Conservation (phyloP, 495 filamentous ascomycete genomes). For the Clohesyomyces aquaticus region DNA sequence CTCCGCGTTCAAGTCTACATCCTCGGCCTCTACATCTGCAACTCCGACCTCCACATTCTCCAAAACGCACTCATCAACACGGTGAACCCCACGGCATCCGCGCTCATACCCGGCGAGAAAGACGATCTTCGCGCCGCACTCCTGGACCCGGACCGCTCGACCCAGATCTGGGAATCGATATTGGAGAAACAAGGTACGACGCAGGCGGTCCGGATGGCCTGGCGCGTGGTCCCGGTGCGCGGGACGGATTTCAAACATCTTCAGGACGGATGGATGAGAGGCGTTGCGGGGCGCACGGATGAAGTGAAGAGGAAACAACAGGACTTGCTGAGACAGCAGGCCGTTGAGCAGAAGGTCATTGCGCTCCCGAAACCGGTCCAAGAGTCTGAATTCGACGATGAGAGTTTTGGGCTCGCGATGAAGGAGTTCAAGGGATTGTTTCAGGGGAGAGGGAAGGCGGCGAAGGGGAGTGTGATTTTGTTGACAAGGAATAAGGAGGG, state of each 20-base stretch:
- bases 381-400: constrained; percentile 43
- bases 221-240: constrained; percentile 79
- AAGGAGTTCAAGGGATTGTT: constrained; percentile 77
- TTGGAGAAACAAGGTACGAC: constrained; percentile 55
- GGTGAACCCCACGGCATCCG: constrained; percentile 64
- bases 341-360: constrained; percentile 17
- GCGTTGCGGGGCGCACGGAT: constrained; percentile 72
- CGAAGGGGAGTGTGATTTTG: constrained; percentile 73
- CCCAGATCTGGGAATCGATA: constrained; percentile 72
- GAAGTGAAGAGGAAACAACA: constrained; percentile 41
- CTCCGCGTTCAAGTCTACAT: constrained; percentile 93
- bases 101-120: constrained; percentile 79
- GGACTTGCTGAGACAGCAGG: constrained; percentile 31
- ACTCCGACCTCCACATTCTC: constrained; percentile 66
- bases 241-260: constrained; percentile 92
- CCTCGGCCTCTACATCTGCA: constrained; percentile 86
- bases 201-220: constrained; percentile 66
- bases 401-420: constrained; percentile 71
- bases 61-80: constrained; percentile 59
- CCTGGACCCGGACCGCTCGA: constrained; percentile 68
- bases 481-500: constrained; percentile 71
- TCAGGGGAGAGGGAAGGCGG: constrained; percentile 68
- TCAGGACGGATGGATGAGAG: constrained; percentile 85
- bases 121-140: constrained; percentile 67
- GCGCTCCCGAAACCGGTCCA: constrained; percentile 29